Evolutionary conservation across 371 early-diverging fungal species (phyloP).

Genomic region (Rhizopus delemar): DNA sequence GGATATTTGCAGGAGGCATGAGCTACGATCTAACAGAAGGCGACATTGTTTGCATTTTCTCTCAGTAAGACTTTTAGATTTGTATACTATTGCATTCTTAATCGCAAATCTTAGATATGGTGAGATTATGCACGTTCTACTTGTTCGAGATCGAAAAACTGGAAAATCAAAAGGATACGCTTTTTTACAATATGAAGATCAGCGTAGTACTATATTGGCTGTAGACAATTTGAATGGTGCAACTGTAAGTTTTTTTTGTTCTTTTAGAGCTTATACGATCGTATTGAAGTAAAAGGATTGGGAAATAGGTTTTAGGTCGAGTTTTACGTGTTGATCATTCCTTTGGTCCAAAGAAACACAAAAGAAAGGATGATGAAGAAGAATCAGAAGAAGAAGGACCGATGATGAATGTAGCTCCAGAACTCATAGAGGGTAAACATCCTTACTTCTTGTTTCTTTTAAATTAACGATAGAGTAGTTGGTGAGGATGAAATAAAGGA

Average conservation of each 20-base stretch:
- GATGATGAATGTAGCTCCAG: conserved; percentile 76
- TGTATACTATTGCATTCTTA: not conserved
- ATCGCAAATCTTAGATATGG: conserved; percentile 66
- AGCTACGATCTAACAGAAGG: conserved; percentile 90
- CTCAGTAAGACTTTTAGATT: conserved; percentile 67
- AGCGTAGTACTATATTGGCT: conserved; percentile 86
- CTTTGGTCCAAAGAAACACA: conserved; percentile 55
- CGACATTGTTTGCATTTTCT: conserved; percentile 87
- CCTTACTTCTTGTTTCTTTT: not conserved
- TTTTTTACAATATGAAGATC: conserved; percentile 95
- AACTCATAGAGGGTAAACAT: conserved; percentile 45
- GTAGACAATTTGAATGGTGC: conserved; percentile 94
- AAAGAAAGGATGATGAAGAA: conserved; percentile 34
- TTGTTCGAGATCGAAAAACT: conserved; percentile 83
- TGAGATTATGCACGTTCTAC: conserved; percentile 85
- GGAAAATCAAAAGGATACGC: conserved; percentile 88
- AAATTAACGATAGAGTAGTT: conserved; percentile 1
- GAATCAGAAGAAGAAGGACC: conserved; percentile 67
- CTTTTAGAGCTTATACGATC: not conserved
- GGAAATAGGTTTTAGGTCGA: conserved; percentile 29
- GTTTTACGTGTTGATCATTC: conserved; percentile 48
- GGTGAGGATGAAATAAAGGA: conserved; percentile 8
- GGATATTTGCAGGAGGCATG: conserved; percentile 87
- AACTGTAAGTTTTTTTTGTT: conserved; percentile 45
- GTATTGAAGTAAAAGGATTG: not conserved